Evolutionary conservation across 1,139 yeast genomes (phyloP), one percentile per base, ranked within the genome.

Genomic region (Yamadazyma dushanensis): DNA sequence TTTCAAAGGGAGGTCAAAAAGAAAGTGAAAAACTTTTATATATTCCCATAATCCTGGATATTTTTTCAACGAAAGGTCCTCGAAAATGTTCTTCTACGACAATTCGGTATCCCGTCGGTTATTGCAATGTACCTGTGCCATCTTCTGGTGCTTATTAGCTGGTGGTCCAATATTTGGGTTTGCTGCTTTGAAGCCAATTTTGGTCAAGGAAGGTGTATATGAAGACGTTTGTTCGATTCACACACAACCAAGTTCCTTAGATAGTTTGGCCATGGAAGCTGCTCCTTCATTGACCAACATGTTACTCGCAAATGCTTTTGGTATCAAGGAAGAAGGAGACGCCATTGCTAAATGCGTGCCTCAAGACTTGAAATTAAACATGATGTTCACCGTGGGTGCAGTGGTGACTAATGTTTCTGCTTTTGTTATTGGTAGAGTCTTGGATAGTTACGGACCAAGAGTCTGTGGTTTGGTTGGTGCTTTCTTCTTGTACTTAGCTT

Each of bases 121-220:
- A 5, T 22, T 46, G 13, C 66, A 61, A 49, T 58, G 61, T 43
- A 39, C 45, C 5, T 62, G 73, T 56, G 73, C 74, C 37, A 63
- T 68, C 5, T 36, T 59, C 34, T 68, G 74, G 74, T 67, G 73
- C 39, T 52, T 69, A 16, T 49, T 70, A 16, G 63, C 74, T 1
- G 76, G 72, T 6, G 76, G 76, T 2, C 70, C 73, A 4, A 66
- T 70, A 23, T 70, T 70, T 44, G 76, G 76, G 15, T 70, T 69
- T 53, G 75, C 75, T 32, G 74, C 75, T n/a, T 59, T 70, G 40
- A 67, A 69, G 38, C 73, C 74, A 7, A 53, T 68, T 14, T 56
- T 69, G 26, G 57, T 69, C 25, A 55, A 50, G 28, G 71, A 68
- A 45, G 64, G 64, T 17, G 61, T 70, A 19, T 70, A 70, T 40